Evolutionary conservation across 345 rosid genomes (phyloP), one percentile per base, ranked within the genome.

Genomic region (Sisymbrium irio): DNA sequence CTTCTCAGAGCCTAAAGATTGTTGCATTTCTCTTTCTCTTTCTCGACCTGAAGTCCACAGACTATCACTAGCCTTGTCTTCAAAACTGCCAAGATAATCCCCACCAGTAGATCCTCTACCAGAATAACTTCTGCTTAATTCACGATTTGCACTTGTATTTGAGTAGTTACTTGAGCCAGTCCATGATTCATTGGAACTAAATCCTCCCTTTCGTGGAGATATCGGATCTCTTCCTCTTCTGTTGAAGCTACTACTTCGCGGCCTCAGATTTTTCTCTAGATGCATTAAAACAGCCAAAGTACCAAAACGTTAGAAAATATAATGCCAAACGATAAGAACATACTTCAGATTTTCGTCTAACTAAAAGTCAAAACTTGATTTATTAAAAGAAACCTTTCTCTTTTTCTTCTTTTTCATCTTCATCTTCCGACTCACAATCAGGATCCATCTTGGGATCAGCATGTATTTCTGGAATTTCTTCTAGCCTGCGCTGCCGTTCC

Each of bases 401-500:
- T 76, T 78, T 94, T 51, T 85, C 89, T 69, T 86, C 88, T 37
- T 81, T 71, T 68, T 86, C 89, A 14, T 55, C 86, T 72, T 84
- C 98, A 69, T 90, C 97, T 56, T 96, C 99, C 35, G 97, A 90
- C 67, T 90, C 96, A 18, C 87, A 81, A 77, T 85, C 87, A 61
- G 99, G 99, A 86, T 96, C 99, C 99, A 96, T 96, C 41, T 92
- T 92, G 47, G 98, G 96, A 83, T 96, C 99, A 28, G 82, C 82
- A 80, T 96, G 96, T 59, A 96, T 90, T 73, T 89, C 98, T n/a
- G 99, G 97, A 75, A 88, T 84, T 79, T 96, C 96, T 62, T 92
- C 96, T 59, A 96, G 81, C 80, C 96, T 84, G 50, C 96, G 95
- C 72, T 85, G 97, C 56, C 96, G 96, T 84, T 96, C 99, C 78